Percentiles rank a stretch among this genome's conserved stretches.
phyloP scores from a whole-genome alignment of 2,329 filamentous ascomycete species.

The Penicillium sumatraense region DNA sequence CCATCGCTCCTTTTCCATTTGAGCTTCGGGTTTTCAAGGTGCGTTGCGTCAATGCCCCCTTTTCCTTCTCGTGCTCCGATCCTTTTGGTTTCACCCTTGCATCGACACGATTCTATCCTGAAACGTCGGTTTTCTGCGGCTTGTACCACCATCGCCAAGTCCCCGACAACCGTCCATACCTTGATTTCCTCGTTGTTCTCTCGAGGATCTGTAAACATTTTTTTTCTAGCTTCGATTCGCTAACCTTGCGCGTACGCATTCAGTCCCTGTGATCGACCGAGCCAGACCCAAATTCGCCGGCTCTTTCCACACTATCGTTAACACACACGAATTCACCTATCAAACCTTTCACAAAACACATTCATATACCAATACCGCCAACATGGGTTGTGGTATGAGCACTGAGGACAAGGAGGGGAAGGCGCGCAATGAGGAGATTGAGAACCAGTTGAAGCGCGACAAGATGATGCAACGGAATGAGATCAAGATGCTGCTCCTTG shows the following conservation, averaged over 20 bases:
- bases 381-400: constrained; percentile 99
- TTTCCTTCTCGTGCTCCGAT: constrained; percentile 8
- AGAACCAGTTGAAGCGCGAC: constrained; percentile 98
- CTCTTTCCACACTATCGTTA: constrained; percentile 21
- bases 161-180: constrained; percentile 16
- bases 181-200: constrained; percentile 1
- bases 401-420: constrained; percentile 99
- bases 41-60: constrained; percentile 10
- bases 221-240: constrained; percentile 3
- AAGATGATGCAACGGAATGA: constrained; percentile 99
- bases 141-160: constrained; percentile 24
- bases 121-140: constrained; percentile 26
- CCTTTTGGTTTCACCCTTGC: constrained; percentile 26
- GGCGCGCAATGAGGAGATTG: constrained; percentile 99
- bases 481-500: constrained; percentile 99
- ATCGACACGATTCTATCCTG: constrained; percentile 26
- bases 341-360: background rate
- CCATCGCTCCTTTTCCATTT: background rate
- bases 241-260: constrained; percentile 1
- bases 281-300: constrained; percentile 12
- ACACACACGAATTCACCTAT: background rate
- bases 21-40: constrained; percentile 8
- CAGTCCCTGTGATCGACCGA: constrained; percentile 5
- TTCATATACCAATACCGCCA: constrained; percentile 53
- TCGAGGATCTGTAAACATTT: background rate